Evolutionary conservation across 73 alveolate species (phyloP), one percentile per base, ranked within the genome.

Genomic region (Tetrahymena elliotti): DNA sequence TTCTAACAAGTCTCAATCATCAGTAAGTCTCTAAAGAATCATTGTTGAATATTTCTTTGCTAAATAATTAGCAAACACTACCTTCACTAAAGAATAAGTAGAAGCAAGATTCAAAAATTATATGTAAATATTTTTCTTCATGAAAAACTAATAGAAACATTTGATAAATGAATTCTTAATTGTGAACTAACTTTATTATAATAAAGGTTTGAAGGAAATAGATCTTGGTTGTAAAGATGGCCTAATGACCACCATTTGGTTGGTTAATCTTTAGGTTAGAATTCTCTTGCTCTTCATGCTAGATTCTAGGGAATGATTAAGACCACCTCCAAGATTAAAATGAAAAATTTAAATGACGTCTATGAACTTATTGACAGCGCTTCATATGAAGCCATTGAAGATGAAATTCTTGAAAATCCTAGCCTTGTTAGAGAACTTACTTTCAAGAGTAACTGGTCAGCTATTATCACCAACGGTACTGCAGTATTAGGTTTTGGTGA

Each of bases 401-500:
- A 16, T 52, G 83, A 94, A 84, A 97, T 98, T 3, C 92, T 40
- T 4, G 97, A 96, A 47, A 94, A 97, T 93, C 97, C 97, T 20
- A 24, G 33, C 2, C 83, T 53, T 93, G 97, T 95, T 22, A 96
- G 93, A 53, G 97, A 97, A 31, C 38, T 94, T 2, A 97, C 98
- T 27, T 95, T 96, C 95, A 97, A 97, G 95, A 96, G 97, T 54
- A 97, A 97, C 37, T 95, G 93, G 95, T 98, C 97, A 15, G 97
- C 98, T 5, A 96, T 97, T 34, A 95, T 97, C 20, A 96, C 98
- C 0, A 98, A 97, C 92, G 99, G 99, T 27, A 98, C 99, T 82
- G 99, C 99, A 33, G 94, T 98, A 8, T 84, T 98, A 33, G 99
- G 99, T 39, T 93, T 98, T 53, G 99, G 99, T 9, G 96, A 98